A percentile compares a stretch with the other conserved stretches of the same genome.
Conservation (phyloP, 2,329 filamentous ascomycete species). For the Bretziella fagacearum region DNA sequence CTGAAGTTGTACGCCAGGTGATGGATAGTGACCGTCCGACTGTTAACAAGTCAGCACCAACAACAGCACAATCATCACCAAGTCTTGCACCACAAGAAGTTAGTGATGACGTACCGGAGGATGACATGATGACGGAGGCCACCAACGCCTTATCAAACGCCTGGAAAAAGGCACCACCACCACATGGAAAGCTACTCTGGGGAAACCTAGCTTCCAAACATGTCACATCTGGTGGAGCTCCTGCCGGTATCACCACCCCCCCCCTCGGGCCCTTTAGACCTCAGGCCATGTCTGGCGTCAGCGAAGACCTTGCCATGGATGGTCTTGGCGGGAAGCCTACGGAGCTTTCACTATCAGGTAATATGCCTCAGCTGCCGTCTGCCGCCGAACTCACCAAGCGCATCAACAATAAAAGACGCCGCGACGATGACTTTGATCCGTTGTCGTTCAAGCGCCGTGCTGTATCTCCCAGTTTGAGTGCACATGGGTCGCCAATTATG, state of each 20-base stretch:
- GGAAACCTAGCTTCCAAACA: constrained; percentile 8
- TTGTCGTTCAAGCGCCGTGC: constrained; percentile 78
- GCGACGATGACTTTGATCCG: constrained; percentile 82
- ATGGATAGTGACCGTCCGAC: constrained; percentile 66
- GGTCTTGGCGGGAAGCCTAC: constrained; percentile 1
- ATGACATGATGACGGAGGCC: constrained; percentile 46
- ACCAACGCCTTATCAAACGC: constrained; percentile 28
- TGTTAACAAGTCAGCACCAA: constrained; percentile 28
- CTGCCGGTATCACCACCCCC: constrained; percentile 41
- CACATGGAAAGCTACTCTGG: constrained; percentile 12
- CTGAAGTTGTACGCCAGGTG: constrained; percentile 89
- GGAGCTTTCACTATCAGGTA: constrained; percentile 7
- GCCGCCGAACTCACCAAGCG: constrained; percentile 62
- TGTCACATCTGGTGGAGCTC: constrained; percentile 20
- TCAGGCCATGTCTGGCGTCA: background rate
- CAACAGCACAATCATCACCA: constrained; percentile 52
- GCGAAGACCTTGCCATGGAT: constrained; percentile 2
- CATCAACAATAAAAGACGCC: constrained; percentile 63
- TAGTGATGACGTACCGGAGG: constrained; percentile 53
- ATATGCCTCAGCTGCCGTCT: constrained; percentile 33
- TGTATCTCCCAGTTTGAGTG: constrained; percentile 79
- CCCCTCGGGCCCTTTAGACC: constrained; percentile 18
- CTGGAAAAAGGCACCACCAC: constrained; percentile 10
- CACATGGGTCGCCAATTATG: constrained; percentile 74
- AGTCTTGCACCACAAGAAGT: constrained; percentile 45